A percentile compares a stretch with the other conserved stretches of the same genome.
Evolutionary conservation across 257 asterid species (phyloP).

Genomic region (Solanum chiquidenum): DNA sequence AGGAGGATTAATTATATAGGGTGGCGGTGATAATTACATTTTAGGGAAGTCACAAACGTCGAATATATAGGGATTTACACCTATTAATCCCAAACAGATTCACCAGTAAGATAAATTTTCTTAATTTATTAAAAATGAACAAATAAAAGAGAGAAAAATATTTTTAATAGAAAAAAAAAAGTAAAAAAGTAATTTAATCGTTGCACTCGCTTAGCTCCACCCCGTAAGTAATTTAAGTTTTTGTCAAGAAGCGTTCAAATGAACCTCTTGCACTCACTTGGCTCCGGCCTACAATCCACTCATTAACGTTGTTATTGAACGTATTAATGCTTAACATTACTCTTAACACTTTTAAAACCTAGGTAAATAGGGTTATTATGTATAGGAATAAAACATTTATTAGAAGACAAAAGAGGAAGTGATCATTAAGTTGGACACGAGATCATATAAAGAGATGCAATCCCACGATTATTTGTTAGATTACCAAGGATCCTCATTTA

Average conservation of each 20-base stretch:
- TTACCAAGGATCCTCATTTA: slow-evolving; percentile 6
- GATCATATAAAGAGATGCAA: background rate
- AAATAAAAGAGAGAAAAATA: background rate
- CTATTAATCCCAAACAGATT: background rate
- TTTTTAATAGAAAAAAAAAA: too few species aligned
- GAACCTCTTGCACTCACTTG: too few species aligned
- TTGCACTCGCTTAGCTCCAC: too few species aligned
- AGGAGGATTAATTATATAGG: background rate
- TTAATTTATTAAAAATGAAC: background rate
- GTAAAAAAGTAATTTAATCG: too few species aligned
- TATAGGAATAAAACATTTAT: background rate
- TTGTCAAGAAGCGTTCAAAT: too few species aligned
- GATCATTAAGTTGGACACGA: background rate
- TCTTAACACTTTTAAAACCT: background rate
- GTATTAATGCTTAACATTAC: too few species aligned
- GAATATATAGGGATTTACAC: background rate
- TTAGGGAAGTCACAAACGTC: background rate
- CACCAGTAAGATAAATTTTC: background rate
- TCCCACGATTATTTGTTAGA: background rate
- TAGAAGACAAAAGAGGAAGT: background rate
- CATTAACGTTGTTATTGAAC: too few species aligned
- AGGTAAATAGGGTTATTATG: background rate
- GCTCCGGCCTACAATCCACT: too few species aligned
- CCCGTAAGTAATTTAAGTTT: too few species aligned
- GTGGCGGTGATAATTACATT: background rate